phyloP scores from a whole-genome alignment of 1,139 yeast species.

The Pichia sp. region DNA sequence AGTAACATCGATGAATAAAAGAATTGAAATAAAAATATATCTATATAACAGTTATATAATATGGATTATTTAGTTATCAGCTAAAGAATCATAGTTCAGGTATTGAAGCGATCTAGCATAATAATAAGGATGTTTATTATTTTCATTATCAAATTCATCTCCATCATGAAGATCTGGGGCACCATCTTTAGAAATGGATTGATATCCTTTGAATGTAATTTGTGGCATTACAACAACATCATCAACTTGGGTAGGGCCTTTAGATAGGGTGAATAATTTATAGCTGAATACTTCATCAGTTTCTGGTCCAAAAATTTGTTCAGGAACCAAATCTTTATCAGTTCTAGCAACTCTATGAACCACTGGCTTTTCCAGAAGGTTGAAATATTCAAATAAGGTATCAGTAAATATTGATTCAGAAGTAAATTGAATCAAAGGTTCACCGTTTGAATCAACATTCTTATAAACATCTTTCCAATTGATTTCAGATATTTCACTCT shows the following conservation, averaged over 20 bases:
- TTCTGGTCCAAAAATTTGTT: conserved; percentile 20
- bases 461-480: conserved; percentile 44
- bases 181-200: conserved; percentile 11
- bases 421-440: conserved; percentile 54
- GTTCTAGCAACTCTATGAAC: conserved; percentile 59
- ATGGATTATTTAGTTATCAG: too few species aligned
- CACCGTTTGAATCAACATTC: conserved; percentile 48
- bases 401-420: conserved; percentile 83
- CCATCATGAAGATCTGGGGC: conserved; percentile 8
- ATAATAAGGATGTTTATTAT: conserved; percentile 17
- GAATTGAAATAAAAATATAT: too few species aligned
- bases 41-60: too few species aligned
- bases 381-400: conserved; percentile 57
- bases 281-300: conserved; percentile 28
- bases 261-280: conserved; percentile 63
- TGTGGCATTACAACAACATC: conserved; percentile 57
- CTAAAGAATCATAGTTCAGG: conserved; percentile 9
- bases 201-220: conserved; percentile 19
- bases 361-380: conserved; percentile 47
- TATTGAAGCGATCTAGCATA: conserved; percentile 21
- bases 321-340: conserved; percentile 25
- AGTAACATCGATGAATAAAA: neutral
- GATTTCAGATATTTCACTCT: conserved; percentile 24
- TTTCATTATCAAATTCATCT: conserved; percentile 19
- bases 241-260: conserved; percentile 59